Evolutionary conservation across 2,329 filamentous ascomycete genomes (phyloP), one percentile per base, ranked within the genome.

Genomic region (Trichoderma cornu-damae): DNA sequence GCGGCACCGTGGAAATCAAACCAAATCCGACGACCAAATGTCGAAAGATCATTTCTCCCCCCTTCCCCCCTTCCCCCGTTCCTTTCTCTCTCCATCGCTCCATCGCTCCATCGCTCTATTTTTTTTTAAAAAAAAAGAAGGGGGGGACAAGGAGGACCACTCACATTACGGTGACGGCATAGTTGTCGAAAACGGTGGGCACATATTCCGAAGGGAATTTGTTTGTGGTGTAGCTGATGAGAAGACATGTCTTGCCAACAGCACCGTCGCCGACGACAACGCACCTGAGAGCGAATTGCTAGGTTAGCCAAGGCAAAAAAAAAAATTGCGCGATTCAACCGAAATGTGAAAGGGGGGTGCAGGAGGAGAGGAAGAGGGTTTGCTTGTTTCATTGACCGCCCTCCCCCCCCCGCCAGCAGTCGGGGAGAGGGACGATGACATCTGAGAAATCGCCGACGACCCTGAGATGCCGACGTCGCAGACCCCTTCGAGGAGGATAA

Each of bases 201-300:
- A 99, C 94, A 75, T 99, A 99, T 92, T 99, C 94, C 69, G 92
- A 96, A 34, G 94, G 94, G 75, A 99, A 99, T 70, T 97, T 97
- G 83, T 99, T 99, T 63, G 94, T 99, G 64, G 94, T 99, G 78
- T 99, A 99, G 73, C 90, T 96, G 79, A 99, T 99, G 72, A 99
- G 85, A 64, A 99, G 85, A 78, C 94, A 99, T 65, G 94, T 99
- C 83, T 99, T 99, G 75, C 94, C 94, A 67, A 99, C 94, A 65
- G 94, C 94, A 92, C 94, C 94, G 76, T 99, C 94, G 73, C 94
- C 94, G 69, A 99, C 94, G 67, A 99, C 94, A 70, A 99, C 94
- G 78, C 94, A 99, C 78, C 94, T 99, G 60, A 46, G 59, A 35
- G 47, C 16, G 59, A 61, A 60, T 54, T 46, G 44, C 48, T 57